Base-by-base conservation (phyloP, 1,284 basidiomycete genomes). In the Malassezia pachydermatis region DNA sequence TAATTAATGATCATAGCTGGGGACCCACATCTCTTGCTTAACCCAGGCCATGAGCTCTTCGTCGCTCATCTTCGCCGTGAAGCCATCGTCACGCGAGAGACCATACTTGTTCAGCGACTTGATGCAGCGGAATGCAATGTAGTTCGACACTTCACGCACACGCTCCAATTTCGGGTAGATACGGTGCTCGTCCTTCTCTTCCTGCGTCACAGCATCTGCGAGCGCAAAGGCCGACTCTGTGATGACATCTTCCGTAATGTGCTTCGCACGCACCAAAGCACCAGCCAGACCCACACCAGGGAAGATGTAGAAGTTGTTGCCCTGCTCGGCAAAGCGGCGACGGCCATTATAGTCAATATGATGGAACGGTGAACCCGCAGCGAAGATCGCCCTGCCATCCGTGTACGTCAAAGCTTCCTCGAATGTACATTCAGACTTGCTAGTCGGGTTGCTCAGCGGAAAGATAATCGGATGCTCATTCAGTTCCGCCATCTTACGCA, bases 381-480 rank as follows among this genome's bases (percentile, higher is more conserved):
- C 89, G 70, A 92, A 95, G 52, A 95, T 78, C 22, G 86, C 76
- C 4, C 57, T 42, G 14, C 67, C 67, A 1, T 73, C 84, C 35
- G 73, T 83, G 75, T 84, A 81, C 46, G 79, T 75, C 48, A 94
- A 80, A 1, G 88, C 88, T 58, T 90, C 84, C 51, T 83, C 76
- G 73, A 88, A 94, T 25, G 75, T 74, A 60, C 73, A 74, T 61
- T 84, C 83, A 67, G 84, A 84, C 36, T 88, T 80, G 40, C 79
- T 77, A 39, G 86, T 83, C 24, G 90, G 90, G 76, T 95, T 96
- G 28, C 86, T 88, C n/a, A 95, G 81, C 40, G 90, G 87, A 79
- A 95, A 94, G 72, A 95, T 82, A 76, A 94, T 90, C 22, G 90
- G 89, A 19, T 83, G 80, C 17, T 80, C 76, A 75, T 92, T 94